These are phyloP conservation scores for Lepidium didymum DNA, from an alignment of 345 rosid genomes.

Conservation along the genomic window DNA sequence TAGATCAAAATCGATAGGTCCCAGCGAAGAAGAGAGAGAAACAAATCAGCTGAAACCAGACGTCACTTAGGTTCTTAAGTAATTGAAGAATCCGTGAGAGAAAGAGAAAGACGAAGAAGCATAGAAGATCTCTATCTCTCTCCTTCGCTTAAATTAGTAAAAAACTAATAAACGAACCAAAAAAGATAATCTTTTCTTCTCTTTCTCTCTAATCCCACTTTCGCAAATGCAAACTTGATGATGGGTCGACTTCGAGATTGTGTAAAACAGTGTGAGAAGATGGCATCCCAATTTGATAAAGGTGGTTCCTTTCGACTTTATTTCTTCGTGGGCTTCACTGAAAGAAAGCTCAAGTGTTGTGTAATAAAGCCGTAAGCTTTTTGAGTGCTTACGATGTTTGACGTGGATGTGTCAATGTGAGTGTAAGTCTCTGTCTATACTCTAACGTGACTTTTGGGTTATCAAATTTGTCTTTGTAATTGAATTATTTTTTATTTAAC, in stretches of 20 bases:
- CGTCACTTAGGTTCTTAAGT: slow-evolving; percentile 23
- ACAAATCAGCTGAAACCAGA: slow-evolving; percentile 18
- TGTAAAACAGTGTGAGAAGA: not conserved
- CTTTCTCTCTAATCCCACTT: slow-evolving; percentile 15
- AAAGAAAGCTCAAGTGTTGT: not conserved
- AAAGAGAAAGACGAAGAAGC: slow-evolving; percentile 20
- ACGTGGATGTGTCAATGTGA: slow-evolving; percentile 11
- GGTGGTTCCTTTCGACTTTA: not conserved
- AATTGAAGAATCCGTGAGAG: slow-evolving; percentile 6
- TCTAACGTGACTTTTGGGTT: not conserved
- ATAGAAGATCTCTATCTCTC: slow-evolving; percentile 7
- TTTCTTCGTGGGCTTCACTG: slow-evolving; percentile 1
- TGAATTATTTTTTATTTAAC: not conserved
- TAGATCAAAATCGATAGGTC: slow-evolving; percentile 20
- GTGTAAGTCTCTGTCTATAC: not conserved
- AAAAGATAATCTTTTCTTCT: slow-evolving; percentile 19
- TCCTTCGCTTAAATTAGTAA: not conserved
- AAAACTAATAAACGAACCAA: not conserved
- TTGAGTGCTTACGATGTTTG: slow-evolving; percentile 4
- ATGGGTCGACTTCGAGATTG: slow-evolving; percentile 15
- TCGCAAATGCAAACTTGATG: slow-evolving; percentile 5
- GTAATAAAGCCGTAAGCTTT: slow-evolving; percentile 16
- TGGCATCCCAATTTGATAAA: not conserved
- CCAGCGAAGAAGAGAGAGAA: not conserved
- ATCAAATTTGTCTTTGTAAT: not conserved